Base-by-base conservation (phyloP, 257 asterid species). In the Fraxinus pennsylvanica region DNA sequence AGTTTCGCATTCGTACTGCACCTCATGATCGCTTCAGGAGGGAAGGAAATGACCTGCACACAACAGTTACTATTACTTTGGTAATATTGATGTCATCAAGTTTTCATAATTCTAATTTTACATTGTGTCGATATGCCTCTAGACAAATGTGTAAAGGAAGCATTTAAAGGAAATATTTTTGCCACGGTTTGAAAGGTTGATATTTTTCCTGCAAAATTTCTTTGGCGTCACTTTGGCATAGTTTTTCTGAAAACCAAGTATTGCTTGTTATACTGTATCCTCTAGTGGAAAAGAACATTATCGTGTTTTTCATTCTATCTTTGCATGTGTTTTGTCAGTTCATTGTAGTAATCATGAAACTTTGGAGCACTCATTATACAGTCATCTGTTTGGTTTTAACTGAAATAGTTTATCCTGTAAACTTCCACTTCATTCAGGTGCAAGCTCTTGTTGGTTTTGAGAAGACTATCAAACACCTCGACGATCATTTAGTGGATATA, bases 391-490 rank as follows among this genome's bases (percentile, higher is more conserved):
- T 65, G 29, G 71, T 73, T 9, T 19, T 29, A 61, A 30, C 19
- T 47, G 21, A 5, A 32, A 9, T n/a, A 3, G 68, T 45, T 22
- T 33, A 63, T 59, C 67, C 29, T 63, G 35, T 63, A 12, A 63
- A 9, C 50, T 17, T 19, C 52, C 75, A 36, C 15, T 17, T 50
- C 45, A 13, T 78, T 63, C 85, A 95, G 99, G 91, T 95, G 80
- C 98, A 95, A 90, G 97, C 99, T 86, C 98, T 95, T 68, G 98
- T 90, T 75, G 99, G 99, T 72, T 95, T 93, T 52, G 93, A 91
- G 90, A 95, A 93, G 87, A 93, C 90, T 54, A 78, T 93, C 35
- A 93, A 87, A 76, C 99, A 93, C 87, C 96, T 95, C 6, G 99
- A 93, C 79, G 96, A 90, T 43, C 99, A 84, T 85, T 79, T 85